These are phyloP conservation scores for Dictyostelium intermedium DNA, from an alignment of 78 protist genomes.

Conservation along the genomic window DNA sequence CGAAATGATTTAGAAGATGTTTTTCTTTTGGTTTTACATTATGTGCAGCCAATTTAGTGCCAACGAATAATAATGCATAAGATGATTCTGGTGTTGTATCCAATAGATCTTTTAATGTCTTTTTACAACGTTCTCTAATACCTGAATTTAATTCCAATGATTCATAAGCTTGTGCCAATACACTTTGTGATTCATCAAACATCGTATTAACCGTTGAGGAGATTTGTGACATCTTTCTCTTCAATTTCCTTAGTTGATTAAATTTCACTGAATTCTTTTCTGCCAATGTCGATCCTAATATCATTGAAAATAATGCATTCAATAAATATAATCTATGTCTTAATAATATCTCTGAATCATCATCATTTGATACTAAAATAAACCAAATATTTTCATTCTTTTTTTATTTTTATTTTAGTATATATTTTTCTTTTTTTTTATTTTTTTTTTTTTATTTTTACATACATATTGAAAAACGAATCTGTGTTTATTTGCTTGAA, in stretches of 20 bases:
- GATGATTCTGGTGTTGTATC: conserved; percentile 8
- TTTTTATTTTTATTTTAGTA: too few species aligned
- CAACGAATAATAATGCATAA: conserved; percentile 47
- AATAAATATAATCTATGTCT: conserved; percentile 32
- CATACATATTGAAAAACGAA: conserved; percentile 74
- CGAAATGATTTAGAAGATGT: conserved; percentile 16
- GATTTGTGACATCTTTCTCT: conserved; percentile 64
- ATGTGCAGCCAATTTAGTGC: conserved; percentile 12
- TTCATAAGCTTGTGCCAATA: conserved; percentile 56
- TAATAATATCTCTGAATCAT: conserved; percentile 57
- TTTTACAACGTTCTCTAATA: conserved; percentile 24
- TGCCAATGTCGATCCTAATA: neutral
- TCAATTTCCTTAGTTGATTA: conserved; percentile 1
- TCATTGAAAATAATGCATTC: conserved; percentile 45
- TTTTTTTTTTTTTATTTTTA: neutral
- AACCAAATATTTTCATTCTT: conserved; percentile 66
- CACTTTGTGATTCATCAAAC: conserved; percentile 72
- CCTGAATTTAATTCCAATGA: conserved; percentile 32
- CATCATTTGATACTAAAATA: conserved; percentile 68
- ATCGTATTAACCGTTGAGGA: conserved; percentile 61
- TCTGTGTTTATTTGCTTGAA: conserved; percentile 42
- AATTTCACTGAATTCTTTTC: neutral
- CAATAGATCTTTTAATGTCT: conserved; percentile 15
- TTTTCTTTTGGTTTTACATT: conserved; percentile 22
- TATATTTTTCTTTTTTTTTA: too few species aligned